Conservation (phyloP, 331 rosid species). For the Dryas integrifolia region DNA sequence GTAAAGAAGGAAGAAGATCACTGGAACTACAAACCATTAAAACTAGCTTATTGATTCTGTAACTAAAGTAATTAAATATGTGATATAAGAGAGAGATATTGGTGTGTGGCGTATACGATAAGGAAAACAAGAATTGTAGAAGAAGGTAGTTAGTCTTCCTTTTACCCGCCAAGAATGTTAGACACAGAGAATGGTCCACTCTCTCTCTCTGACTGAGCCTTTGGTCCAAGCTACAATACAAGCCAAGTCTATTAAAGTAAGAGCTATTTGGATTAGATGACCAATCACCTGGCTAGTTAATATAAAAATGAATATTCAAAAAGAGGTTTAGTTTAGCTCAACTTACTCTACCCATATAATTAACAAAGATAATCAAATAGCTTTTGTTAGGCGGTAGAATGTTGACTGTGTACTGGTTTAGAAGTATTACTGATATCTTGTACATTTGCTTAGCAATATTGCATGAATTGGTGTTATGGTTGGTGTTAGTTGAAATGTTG, state of each 20-base stretch:
- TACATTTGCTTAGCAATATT: too few species aligned
- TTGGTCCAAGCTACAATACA: constrained; percentile 15
- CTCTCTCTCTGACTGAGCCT: constrained; percentile 9
- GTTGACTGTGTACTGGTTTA: too few species aligned
- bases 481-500: constrained; percentile 31
- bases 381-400: too few species aligned
- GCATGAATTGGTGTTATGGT: not conserved
- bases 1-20: too few species aligned
- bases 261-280: constrained; percentile 1
- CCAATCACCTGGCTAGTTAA: too few species aligned
- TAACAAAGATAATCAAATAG: too few species aligned
- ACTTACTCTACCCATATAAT: not conserved
- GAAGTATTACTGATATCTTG: too few species aligned
- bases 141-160: constrained; percentile 30
- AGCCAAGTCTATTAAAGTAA: constrained; percentile 14
- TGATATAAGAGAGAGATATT: not conserved
- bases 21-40: too few species aligned
- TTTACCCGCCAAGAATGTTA: constrained; percentile 23
- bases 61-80: not conserved
- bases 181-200: not conserved
- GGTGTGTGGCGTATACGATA: constrained; percentile 11
- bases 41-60: too few species aligned
- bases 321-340: not conserved
- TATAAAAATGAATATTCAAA: too few species aligned
- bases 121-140: constrained; percentile 21